Conservation (phyloP, 2,329 filamentous ascomycete species). For the Ustilaginoidea virens region DNA sequence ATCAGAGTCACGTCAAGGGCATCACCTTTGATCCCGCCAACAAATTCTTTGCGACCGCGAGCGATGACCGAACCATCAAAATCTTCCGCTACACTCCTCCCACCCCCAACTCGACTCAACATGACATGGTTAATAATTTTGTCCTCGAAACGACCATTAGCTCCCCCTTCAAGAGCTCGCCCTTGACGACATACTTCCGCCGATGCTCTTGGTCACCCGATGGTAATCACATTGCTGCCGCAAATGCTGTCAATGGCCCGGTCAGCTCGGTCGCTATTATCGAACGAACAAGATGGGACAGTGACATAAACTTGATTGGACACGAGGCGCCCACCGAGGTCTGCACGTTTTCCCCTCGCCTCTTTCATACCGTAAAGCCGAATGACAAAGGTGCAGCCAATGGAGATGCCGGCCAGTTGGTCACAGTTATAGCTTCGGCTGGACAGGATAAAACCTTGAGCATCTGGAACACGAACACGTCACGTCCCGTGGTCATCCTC, state of each 20-base stretch:
- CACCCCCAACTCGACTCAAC: slow-evolving; percentile 75
- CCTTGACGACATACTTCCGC: slow-evolving; percentile 91
- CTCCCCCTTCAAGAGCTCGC: slow-evolving; percentile 76
- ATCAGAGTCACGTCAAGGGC: slow-evolving; percentile 96
- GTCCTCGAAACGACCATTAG: slow-evolving; percentile 84
- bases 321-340: slow-evolving; percentile 96
- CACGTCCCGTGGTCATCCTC: slow-evolving; percentile 75
- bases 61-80: slow-evolving; percentile 91
- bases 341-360: slow-evolving; percentile 84
- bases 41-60: slow-evolving; percentile 97
- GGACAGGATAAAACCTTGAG: slow-evolving; percentile 94
- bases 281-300: slow-evolving; percentile 81
- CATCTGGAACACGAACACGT: slow-evolving; percentile 95
- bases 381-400: slow-evolving; percentile 33
- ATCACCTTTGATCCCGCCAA: slow-evolving; percentile 98
- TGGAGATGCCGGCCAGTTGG: slow-evolving; percentile 29
- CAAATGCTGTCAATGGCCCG: slow-evolving; percentile 92
- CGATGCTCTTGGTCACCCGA: slow-evolving; percentile 96
- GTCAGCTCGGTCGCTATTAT: slow-evolving; percentile 96
- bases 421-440: slow-evolving; percentile 92
- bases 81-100: slow-evolving; percentile 92
- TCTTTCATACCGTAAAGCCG: slow-evolving; percentile 66
- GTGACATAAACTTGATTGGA: slow-evolving; percentile 92
- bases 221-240: slow-evolving; percentile 89
- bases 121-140: slow-evolving; percentile 96